phyloP scores from a whole-genome alignment of 352 stramenopile species.

The Plasmopara viticola region DNA sequence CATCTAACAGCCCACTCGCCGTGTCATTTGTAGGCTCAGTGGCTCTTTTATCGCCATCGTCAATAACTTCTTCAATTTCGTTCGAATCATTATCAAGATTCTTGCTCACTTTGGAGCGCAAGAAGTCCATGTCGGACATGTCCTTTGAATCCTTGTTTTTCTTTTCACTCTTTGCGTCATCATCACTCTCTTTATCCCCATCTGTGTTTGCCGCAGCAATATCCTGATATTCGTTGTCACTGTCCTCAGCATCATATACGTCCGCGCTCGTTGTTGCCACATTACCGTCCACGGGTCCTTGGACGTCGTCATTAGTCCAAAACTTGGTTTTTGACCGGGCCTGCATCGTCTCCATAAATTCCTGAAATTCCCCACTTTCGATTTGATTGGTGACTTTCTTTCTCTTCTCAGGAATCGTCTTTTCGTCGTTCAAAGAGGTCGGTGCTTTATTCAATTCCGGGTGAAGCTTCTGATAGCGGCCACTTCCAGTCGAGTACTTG shows the following conservation, averaged over 20 bases:
- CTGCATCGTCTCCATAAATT: conserved; percentile 90
- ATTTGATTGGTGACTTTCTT: conserved; percentile 15
- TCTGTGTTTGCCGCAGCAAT: conserved; percentile 23
- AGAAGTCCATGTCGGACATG: conserved; percentile 91
- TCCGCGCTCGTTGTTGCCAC: conserved; percentile 22
- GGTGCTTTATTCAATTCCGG: conserved; percentile 13
- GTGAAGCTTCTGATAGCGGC: conserved; percentile 46
- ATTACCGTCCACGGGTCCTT: conserved; percentile 30
- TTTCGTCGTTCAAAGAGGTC: conserved; percentile 7
- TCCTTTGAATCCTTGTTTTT: conserved; percentile 18
- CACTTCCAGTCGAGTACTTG: conserved; percentile 85
- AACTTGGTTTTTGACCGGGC: conserved; percentile 84
- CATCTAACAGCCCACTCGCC: conserved; percentile 5
- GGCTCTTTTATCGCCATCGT: conserved; percentile 19
- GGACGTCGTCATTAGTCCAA: conserved; percentile 88
- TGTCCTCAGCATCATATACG: conserved; percentile 27
- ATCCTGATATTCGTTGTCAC: conserved; percentile 35
- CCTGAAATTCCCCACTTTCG: conserved; percentile 62
- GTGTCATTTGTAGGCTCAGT: conserved; percentile 3
- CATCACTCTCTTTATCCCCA: conserved; percentile 24
- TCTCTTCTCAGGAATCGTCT: conserved; percentile 20
- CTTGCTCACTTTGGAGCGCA: conserved; percentile 91
- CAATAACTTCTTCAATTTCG: conserved; percentile 25
- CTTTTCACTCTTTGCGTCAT: conserved; percentile 22
- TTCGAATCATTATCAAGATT: conserved; percentile 77